A percentile compares a stretch with the other conserved stretches of the same genome.
Evolutionary conservation across 768 basidiomycete genomes (phyloP).

Genomic region (Pleurotus tuoliensis): DNA sequence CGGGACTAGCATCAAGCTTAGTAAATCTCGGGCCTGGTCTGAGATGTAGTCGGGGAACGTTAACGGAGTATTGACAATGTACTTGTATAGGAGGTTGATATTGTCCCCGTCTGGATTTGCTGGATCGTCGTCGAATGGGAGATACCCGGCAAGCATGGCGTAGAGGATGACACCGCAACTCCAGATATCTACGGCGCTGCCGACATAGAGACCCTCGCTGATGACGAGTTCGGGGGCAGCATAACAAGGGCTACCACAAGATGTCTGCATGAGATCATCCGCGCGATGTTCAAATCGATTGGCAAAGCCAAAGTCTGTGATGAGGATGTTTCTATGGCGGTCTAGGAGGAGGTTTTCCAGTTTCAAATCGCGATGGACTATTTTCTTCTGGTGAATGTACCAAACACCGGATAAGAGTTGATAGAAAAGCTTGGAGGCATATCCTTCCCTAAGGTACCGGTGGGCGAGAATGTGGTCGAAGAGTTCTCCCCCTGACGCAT

Average conservation of each 20-base stretch:
- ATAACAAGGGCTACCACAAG: conserved; percentile 96
- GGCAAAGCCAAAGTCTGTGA: conserved; percentile 99
- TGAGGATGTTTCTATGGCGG: conserved; percentile 96
- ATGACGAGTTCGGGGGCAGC: conserved; percentile 98
- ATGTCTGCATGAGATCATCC: conserved; percentile 98
- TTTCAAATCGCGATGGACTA: conserved; percentile 98
- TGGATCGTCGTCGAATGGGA: conserved; percentile 99
- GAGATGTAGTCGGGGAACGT: conserved; percentile 97
- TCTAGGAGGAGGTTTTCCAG: conserved; percentile 97
- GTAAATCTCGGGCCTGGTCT: conserved; percentile 73
- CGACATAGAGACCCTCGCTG: conserved; percentile 94
- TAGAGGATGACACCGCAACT: conserved; percentile 94
- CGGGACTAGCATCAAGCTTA: conserved; percentile 91
- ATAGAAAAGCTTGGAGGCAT: conserved; percentile 93
- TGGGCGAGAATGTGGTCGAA: conserved; percentile 99
- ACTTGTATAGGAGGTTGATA: conserved; percentile 97
- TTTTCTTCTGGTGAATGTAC: conserved; percentile 99
- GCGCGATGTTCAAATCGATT: conserved; percentile 91
- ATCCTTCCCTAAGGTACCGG: conserved; percentile 90
- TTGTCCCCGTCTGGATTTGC: conserved; percentile 99
- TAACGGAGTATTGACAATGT: conserved; percentile 95
- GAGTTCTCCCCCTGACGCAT: conserved; percentile 96
- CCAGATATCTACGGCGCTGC: conserved; percentile 98
- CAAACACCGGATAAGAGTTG: conserved; percentile 98
- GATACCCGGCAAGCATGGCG: conserved; percentile 94